phyloP scores from a whole-genome alignment of 2,329 filamentous ascomycete genomes.

The Monilinia fructigena region DNA sequence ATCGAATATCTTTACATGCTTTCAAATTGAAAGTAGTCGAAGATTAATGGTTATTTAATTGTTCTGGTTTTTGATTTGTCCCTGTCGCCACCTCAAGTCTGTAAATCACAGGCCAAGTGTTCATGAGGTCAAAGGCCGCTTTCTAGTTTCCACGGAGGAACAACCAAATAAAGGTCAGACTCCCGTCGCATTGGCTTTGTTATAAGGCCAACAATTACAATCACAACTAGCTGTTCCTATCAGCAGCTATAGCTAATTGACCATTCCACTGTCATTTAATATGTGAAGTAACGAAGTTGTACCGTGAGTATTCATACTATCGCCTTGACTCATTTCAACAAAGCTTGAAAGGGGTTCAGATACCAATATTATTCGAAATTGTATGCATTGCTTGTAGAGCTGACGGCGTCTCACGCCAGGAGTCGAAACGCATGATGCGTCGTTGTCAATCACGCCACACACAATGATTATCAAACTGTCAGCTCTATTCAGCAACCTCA shows the following conservation, averaged over 20 bases:
- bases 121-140: neutral
- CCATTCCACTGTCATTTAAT: neutral
- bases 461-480: neutral
- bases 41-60: constrained; percentile 2
- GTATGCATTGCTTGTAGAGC: neutral
- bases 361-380: neutral
- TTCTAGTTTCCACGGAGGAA: neutral
- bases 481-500: neutral
- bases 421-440: neutral
- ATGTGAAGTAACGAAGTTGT: neutral
- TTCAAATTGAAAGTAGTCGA: neutral
- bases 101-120: constrained; percentile 17
- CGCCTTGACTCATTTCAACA: neutral
- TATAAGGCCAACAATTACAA: neutral
- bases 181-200: neutral
- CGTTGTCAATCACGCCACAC: constrained; percentile 5
- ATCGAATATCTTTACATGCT: neutral
- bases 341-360: neutral
- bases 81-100: neutral
- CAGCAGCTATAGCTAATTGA: neutral
- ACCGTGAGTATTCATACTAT: neutral
- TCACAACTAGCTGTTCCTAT: neutral
- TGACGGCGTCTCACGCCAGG: neutral
- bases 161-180: neutral
- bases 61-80: constrained; percentile 11